A percentile compares a stretch with the other conserved stretches of the same genome.
Conservation (phyloP, 176 grass and related monocot species). For the Otatea glauca region DNA sequence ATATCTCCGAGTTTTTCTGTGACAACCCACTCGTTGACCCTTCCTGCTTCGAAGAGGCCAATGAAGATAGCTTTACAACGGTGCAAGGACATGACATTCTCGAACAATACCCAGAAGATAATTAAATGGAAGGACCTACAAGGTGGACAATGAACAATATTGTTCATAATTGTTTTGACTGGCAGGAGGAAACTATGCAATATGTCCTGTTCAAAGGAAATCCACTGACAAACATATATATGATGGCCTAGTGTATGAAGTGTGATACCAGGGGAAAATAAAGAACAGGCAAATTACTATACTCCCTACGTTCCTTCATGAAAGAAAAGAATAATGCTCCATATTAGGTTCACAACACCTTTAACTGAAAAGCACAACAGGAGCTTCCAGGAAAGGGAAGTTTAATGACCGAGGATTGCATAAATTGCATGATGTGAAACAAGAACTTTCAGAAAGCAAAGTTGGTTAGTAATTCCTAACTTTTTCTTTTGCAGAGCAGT, state of each 20-base stretch:
- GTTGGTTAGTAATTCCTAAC: neutral
- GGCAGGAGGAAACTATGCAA: constrained; percentile 10
- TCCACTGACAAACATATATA: neutral
- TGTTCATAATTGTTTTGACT: constrained; percentile 32
- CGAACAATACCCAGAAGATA: constrained; percentile 53
- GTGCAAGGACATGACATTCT: constrained; percentile 62
- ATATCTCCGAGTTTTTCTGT: constrained; percentile 42
- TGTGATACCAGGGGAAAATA: neutral
- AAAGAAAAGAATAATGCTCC: neutral
- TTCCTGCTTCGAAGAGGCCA: no score
- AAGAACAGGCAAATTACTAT: neutral
- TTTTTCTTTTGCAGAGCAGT: no score
- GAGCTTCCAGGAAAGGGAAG: constrained; percentile 10
- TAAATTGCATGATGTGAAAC: neutral
- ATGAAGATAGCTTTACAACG: constrained; percentile 49
- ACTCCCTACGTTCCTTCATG: neutral
- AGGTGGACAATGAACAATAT: constrained; percentile 8
- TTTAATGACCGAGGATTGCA: neutral
- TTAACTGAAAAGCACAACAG: neutral
- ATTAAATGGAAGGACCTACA: constrained; percentile 54
- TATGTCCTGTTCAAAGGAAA: constrained; percentile 13
- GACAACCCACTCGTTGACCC: no score
- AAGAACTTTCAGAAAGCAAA: neutral
- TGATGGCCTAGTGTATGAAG: neutral
- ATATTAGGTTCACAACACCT: neutral